phyloP scores from a whole-genome alignment of 169 alveolate genomes.

The Babesia bigemina region DNA sequence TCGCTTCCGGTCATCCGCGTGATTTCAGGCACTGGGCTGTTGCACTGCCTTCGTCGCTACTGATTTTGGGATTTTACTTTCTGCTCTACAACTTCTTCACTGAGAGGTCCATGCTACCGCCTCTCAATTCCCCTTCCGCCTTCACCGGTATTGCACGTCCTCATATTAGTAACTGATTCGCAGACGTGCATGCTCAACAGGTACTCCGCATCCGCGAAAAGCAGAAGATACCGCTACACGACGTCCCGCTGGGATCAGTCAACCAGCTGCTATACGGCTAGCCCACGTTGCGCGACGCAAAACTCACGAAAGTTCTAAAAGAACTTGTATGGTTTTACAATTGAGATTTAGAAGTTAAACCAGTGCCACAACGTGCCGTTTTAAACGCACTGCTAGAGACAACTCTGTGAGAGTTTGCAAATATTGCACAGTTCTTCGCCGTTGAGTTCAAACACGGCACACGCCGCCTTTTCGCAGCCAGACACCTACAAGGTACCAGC shows the following conservation, averaged over 20 bases:
- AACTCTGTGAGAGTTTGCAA: background rate
- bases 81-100: conserved; percentile 30
- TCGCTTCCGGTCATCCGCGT: background rate
- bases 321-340: background rate
- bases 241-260: conserved; percentile 6
- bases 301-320: background rate
- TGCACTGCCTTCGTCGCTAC: conserved; percentile 39
- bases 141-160: conserved; percentile 28
- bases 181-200: conserved; percentile 1
- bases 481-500: too few species aligned
- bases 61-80: background rate
- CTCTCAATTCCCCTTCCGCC: conserved; percentile 30
- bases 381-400: background rate
- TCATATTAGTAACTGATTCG: background rate
- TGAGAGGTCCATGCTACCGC: conserved; percentile 59
- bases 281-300: background rate
- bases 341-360: too few species aligned
- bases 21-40: conserved; percentile 66
- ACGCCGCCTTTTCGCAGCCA: too few species aligned
- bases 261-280: conserved; percentile 12
- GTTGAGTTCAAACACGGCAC: too few species aligned
- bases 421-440: background rate
- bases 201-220: background rate
- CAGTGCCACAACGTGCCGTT: too few species aligned
- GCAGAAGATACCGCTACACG: conserved; percentile 2